A percentile compares a stretch with the other conserved stretches of the same genome.
phyloP scores from a whole-genome alignment of 352 stramenopile genomes.

The Plasmopara viticola region DNA sequence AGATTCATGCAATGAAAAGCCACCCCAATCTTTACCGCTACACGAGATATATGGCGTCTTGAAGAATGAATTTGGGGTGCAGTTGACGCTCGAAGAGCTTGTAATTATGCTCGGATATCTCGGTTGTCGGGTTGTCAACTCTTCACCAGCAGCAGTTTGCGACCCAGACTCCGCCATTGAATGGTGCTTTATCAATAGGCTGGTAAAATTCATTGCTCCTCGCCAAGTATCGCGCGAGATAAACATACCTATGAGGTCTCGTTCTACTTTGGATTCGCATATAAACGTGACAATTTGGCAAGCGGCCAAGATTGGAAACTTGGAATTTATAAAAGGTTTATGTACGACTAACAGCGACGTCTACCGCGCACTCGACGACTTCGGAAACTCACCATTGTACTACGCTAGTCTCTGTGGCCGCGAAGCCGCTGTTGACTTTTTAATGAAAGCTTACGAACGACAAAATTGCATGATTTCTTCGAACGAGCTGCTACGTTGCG shows the following conservation, averaged over 20 bases:
- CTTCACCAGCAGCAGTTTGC: neutral
- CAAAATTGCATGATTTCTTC: slow-evolving; percentile 7
- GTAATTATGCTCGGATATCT: slow-evolving; percentile 22
- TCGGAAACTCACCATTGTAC: slow-evolving; percentile 31
- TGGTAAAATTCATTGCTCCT: slow-evolving; percentile 25
- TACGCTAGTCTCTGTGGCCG: slow-evolving; percentile 30
- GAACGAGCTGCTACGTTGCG: slow-evolving; percentile 29
- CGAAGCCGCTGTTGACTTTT: slow-evolving; percentile 20
- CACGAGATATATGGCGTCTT: slow-evolving; percentile 30
- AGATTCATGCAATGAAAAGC: neutral
- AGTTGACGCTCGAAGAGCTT: slow-evolving; percentile 26
- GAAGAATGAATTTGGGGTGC: slow-evolving; percentile 22
- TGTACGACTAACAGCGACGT: slow-evolving; percentile 13
- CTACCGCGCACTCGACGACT: slow-evolving; percentile 25
- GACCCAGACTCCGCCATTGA: slow-evolving; percentile 3
- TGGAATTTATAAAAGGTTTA: slow-evolving; percentile 17
- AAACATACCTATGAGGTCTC: slow-evolving; percentile 10
- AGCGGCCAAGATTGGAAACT: slow-evolving; percentile 24
- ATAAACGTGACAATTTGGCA: slow-evolving; percentile 31
- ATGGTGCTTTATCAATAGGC: slow-evolving; percentile 20
- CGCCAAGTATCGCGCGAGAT: slow-evolving; percentile 21
- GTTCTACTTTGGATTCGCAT: slow-evolving; percentile 5
- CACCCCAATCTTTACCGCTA: slow-evolving; percentile 14
- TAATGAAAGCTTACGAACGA: slow-evolving; percentile 22
- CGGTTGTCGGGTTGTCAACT: slow-evolving; percentile 19